Percentiles rank a stretch among this genome's conserved stretches.
Evolutionary conservation across 768 basidiomycete species (phyloP).

Genomic region (Boletales sp.): DNA sequence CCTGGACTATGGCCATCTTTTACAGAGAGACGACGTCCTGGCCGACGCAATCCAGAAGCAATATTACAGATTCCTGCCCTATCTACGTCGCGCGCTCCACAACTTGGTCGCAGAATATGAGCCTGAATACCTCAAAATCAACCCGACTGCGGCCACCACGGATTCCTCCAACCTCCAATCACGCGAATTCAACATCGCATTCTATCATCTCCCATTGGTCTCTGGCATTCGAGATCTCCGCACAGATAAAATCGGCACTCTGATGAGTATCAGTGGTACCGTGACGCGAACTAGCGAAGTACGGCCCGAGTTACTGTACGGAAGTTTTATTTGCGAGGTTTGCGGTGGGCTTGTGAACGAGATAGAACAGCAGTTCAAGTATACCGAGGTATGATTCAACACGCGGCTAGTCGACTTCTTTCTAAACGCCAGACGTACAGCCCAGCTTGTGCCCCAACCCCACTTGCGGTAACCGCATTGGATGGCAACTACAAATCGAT

Average conservation of each 20-base stretch:
- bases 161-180: conserved; percentile 87
- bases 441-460: conserved; percentile 93
- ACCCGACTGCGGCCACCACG: conserved; percentile 82
- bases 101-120: conserved; percentile 87
- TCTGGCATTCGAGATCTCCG: conserved; percentile 92
- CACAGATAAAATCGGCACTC: conserved; percentile 90
- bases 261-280: conserved; percentile 95
- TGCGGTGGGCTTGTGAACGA: conserved; percentile 86
- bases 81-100: conserved; percentile 85
- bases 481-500: conserved; percentile 95
- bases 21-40: conserved; percentile 88
- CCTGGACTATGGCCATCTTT: conserved; percentile 89
- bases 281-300: conserved; percentile 98
- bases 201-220: conserved; percentile 91
- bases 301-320: conserved; percentile 88
- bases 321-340: conserved; percentile 89
- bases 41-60: conserved; percentile 92
- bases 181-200: conserved; percentile 92
- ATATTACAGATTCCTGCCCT: conserved; percentile 96
- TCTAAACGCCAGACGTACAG: conserved; percentile 36
- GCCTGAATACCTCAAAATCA: conserved; percentile 93
- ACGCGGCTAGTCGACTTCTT: conserved; percentile 2
- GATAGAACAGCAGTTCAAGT: conserved; percentile 99
- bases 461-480: conserved; percentile 84
- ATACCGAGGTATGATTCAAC: conserved; percentile 72